These are phyloP conservation scores for Fraxinus dipetala DNA, from an alignment of 305 asterid species.

Conservation along the genomic window DNA sequence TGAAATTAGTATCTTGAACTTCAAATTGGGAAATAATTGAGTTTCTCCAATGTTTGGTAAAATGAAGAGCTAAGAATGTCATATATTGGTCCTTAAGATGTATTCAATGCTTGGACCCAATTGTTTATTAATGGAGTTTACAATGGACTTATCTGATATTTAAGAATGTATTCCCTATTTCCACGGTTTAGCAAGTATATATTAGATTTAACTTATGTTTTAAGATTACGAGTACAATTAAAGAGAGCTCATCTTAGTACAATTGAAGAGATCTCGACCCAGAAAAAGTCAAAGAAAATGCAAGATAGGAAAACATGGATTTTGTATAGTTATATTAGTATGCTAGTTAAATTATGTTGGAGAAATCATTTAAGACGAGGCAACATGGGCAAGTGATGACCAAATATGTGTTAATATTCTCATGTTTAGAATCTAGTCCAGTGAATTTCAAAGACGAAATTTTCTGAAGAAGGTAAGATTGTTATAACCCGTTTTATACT, in stretches of 20 bases:
- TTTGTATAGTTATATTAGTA: no score
- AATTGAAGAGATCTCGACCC: no score
- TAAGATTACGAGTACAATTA: no score
- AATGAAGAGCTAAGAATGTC: not conserved
- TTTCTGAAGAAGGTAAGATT: no score
- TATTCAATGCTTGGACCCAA: not conserved
- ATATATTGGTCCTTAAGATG: not conserved
- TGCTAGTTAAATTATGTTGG: no score
- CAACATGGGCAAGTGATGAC: not conserved
- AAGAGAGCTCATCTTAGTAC: no score
- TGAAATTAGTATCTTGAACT: not conserved
- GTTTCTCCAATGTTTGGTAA: not conserved
- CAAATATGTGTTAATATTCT: not conserved
- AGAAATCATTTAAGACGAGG: not conserved
- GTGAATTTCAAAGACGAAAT: not conserved
- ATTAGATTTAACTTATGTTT: no score
- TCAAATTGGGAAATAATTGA: no score
- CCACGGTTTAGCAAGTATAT: no score
- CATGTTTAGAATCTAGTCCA: not conserved
- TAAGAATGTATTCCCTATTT: not conserved
- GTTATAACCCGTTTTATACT: not conserved
- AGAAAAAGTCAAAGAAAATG: no score
- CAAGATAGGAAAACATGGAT: no score
- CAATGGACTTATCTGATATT: not conserved
- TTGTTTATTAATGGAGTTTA: not conserved